Conservation (phyloP, 1,139 yeast species). For the Geotrichum macrosporum region DNA sequence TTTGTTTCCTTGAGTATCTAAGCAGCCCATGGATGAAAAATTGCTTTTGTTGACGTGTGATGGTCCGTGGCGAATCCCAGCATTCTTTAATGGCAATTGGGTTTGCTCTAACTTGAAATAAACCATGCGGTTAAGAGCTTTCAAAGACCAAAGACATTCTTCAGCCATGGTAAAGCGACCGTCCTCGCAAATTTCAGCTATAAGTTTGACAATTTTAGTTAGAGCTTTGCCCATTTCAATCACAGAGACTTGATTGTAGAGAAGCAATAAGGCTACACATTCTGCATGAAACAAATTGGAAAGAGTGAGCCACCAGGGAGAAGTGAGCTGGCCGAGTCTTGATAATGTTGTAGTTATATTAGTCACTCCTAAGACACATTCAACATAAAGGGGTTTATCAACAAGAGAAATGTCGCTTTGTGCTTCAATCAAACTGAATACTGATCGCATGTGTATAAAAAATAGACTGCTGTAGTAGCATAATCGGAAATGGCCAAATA, state of each 20-base stretch:
- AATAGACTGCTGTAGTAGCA: conserved; percentile 18
- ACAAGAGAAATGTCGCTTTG: conserved; percentile 15
- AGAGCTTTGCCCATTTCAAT: conserved; percentile 29
- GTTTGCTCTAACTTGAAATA: conserved; percentile 47
- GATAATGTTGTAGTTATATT: conserved; percentile 39
- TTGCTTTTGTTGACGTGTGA: conserved; percentile 49
- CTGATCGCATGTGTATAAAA: conserved; percentile 20
- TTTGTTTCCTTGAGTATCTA: conserved; percentile 25
- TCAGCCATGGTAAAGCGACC: conserved; percentile 55
- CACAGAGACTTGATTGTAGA: conserved; percentile 41
- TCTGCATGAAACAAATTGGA: conserved; percentile 49
- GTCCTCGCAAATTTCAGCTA: conserved; percentile 41
- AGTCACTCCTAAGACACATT: conserved; percentile 28
- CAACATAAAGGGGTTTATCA: conserved; percentile 19
- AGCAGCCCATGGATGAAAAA: conserved; percentile 38
- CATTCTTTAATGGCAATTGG: conserved; percentile 37
- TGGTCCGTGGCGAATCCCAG: conserved; percentile 59
- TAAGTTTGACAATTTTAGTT: conserved; percentile 29
- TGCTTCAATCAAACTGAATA: conserved; percentile 18
- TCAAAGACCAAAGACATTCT: conserved; percentile 62
- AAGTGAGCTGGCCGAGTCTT: conserved; percentile 25
- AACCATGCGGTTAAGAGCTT: conserved; percentile 52
- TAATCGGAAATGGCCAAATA: conserved; percentile 22
- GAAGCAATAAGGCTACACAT: conserved; percentile 44
- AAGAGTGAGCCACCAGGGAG: conserved; percentile 56